These are phyloP conservation scores for Candida sanyaensis DNA, from an alignment of 1,139 yeast species.

Conservation along the genomic window DNA sequence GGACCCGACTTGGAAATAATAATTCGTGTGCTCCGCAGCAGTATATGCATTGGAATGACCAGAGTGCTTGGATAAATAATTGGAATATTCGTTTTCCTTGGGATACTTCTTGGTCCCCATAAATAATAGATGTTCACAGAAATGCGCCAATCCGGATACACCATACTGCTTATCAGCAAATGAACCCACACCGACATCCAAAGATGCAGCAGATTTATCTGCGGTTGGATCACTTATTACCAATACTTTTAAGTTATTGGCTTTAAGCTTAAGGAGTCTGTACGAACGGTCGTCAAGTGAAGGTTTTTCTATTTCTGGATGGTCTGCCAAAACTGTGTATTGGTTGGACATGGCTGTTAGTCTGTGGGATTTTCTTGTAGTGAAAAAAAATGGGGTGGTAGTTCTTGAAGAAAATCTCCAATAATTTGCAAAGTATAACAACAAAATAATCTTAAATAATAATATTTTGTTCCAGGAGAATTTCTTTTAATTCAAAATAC, in stretches of 20 bases:
- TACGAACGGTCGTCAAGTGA: slow-evolving; percentile 76
- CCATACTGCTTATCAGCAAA: slow-evolving; percentile 71
- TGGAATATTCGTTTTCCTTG: slow-evolving; percentile 82
- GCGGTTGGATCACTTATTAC: slow-evolving; percentile 82
- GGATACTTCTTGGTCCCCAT: slow-evolving; percentile 98
- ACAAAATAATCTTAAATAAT: background rate
- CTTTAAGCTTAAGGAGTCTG: slow-evolving; percentile 57
- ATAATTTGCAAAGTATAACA: background rate
- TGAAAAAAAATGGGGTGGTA: background rate
- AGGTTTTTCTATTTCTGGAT: slow-evolving; percentile 50
- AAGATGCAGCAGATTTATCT: slow-evolving; percentile 90
- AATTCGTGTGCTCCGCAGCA: slow-evolving; percentile 85
- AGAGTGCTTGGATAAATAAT: slow-evolving; percentile 70
- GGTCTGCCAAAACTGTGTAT: slow-evolving; percentile 21
- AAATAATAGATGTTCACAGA: slow-evolving; percentile 91
- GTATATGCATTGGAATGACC: slow-evolving; percentile 83
- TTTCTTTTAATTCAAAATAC: too few relatives aligned
- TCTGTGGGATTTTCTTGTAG: background rate
- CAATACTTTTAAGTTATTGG: slow-evolving; percentile 71
- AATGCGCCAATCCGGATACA: slow-evolving; percentile 90
- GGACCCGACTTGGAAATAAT: slow-evolving; percentile 80
- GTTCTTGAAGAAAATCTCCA: slow-evolving; percentile 3
- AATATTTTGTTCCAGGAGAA: too few relatives aligned
- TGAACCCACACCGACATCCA: slow-evolving; percentile 91
- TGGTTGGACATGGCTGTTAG: slow-evolving; percentile 8